Base-by-base conservation (phyloP, 2,329 filamentous ascomycete genomes). In the Diaporthe caulivora region DNA sequence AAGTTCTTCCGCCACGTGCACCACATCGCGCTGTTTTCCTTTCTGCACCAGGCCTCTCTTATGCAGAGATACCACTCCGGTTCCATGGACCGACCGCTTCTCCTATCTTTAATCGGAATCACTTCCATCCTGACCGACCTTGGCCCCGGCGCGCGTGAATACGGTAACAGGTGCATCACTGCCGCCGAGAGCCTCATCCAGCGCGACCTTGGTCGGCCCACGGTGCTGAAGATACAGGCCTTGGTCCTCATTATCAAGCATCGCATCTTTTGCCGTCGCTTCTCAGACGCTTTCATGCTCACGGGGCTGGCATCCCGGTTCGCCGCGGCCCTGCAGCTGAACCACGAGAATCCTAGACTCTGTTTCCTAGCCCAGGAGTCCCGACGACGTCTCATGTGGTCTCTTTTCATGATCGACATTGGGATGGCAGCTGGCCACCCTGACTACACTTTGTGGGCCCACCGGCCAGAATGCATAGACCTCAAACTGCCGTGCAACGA, bases 1-100 rank as follows among this genome's bases (percentile, higher is more conserved):
- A 86, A 87, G 76, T 90, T 89, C 81, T 90, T 90, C 79, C 86
- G 87, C 54, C 87, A 90, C 77, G 84, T 90, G 53, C 88, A 90
- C 79, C 89, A 90, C 75, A 88, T 90, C 68, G 87, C 89, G 57
- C 87, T 88, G 76, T 89, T 88, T 80, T 89, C 88, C 15, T 91
- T 90, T 72, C 80, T 91, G 21, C 89, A 91, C 77, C 87, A 88
- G 34, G 88, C 88, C 17, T 90, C 89, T 2, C 85, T 90, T 31
- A 89, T 90, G 87, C 88, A 90, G 78, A 85, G 88, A 40, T 89
- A 89, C 78, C 86, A 89, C 75, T 85, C 87, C 6, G 88, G 88
- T 62, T 88, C 88, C 75, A 86, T 90, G 76, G 88, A 90, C 77
- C 85, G 84, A 53, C 83, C 88, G 2, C 81, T 91, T 9, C 82